These are phyloP conservation scores for Dioscorea alata DNA, from an alignment of 106 monocot genomes.

Conservation along the genomic window DNA sequence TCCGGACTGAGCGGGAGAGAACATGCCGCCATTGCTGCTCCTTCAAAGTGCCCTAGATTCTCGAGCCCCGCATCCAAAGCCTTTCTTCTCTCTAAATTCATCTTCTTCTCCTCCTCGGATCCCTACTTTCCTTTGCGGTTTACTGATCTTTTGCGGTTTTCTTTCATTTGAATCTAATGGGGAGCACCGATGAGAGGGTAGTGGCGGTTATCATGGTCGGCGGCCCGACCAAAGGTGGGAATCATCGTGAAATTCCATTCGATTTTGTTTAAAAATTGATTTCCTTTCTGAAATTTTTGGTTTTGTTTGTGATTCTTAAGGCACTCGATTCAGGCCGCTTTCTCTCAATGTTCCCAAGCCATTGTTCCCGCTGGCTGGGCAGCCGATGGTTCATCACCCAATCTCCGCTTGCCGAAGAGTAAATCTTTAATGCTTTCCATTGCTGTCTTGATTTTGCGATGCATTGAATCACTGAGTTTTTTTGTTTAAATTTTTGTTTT, in stretches of 20 bases:
- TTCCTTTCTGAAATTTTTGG: not conserved
- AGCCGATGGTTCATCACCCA: slow-evolving; percentile 8
- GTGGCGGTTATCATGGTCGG: slow-evolving; percentile 99
- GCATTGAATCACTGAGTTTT: not conserved
- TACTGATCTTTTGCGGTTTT: too few species aligned
- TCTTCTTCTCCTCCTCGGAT: too few species aligned
- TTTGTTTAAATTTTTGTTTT: not conserved
- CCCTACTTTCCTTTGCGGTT: not conserved
- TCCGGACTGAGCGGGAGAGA: too few species aligned
- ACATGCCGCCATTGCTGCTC: too few species aligned
- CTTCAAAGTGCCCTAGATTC: too few species aligned
- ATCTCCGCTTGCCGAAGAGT: slow-evolving; percentile 11
- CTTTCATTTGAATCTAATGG: slow-evolving; percentile 26
- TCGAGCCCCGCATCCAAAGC: too few species aligned
- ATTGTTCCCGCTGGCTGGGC: slow-evolving; percentile 10
- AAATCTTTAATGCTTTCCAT: not conserved
- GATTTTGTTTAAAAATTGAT: not conserved
- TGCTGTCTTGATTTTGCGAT: too few species aligned
- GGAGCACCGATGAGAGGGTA: slow-evolving; percentile 54
- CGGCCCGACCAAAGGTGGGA: slow-evolving; percentile 81
- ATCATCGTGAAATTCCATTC: not conserved
- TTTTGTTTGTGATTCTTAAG: not conserved
- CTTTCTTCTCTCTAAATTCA: not conserved
- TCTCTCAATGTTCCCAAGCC: slow-evolving; percentile 14
- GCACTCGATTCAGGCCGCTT: slow-evolving; percentile 11